Conservation (phyloP, 257 asterid species). For the Nicotiana noctiflora region DNA sequence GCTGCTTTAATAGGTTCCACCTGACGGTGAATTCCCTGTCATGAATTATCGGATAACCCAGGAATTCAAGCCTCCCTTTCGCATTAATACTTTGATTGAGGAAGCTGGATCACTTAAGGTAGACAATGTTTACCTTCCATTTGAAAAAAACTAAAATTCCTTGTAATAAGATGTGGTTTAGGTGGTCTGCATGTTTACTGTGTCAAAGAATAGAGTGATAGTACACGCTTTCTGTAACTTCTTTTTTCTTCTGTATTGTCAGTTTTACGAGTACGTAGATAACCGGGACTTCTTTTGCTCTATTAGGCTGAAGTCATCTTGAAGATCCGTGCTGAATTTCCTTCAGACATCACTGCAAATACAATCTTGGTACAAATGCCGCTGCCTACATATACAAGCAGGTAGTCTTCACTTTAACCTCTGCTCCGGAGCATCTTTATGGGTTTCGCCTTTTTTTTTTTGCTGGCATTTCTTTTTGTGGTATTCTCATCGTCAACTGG, state of each 20-base stretch:
- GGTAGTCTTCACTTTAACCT: constrained; percentile 33
- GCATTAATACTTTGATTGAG: constrained; percentile 81
- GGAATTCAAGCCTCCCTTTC: constrained; percentile 98
- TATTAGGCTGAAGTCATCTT: constrained; percentile 90
- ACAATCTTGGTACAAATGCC: constrained; percentile 91
- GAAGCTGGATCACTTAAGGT: constrained; percentile 93
- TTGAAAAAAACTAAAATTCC: not conserved
- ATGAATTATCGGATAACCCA: constrained; percentile 99
- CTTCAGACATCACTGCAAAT: constrained; percentile 78
- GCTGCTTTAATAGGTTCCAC: constrained; percentile 63
- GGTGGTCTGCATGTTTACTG: not conserved
- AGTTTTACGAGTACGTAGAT: constrained; percentile 15
- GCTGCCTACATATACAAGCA: constrained; percentile 79
- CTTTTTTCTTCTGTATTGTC: not conserved
- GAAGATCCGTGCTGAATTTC: constrained; percentile 94
- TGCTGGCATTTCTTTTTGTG: not conserved
- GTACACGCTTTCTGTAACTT: not conserved
- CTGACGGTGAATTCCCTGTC: constrained; percentile 99
- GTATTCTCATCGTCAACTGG: not conserved
- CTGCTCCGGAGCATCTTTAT: not conserved
- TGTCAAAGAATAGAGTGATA: not conserved
- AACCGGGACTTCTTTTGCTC: constrained; percentile 16
- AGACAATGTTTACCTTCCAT: not conserved
- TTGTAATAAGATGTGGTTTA: not conserved
- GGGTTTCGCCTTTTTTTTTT: not conserved